Evolutionary conservation across 2,329 filamentous ascomycete genomes (phyloP).

Genomic region (Trichocomaceae sp.): DNA sequence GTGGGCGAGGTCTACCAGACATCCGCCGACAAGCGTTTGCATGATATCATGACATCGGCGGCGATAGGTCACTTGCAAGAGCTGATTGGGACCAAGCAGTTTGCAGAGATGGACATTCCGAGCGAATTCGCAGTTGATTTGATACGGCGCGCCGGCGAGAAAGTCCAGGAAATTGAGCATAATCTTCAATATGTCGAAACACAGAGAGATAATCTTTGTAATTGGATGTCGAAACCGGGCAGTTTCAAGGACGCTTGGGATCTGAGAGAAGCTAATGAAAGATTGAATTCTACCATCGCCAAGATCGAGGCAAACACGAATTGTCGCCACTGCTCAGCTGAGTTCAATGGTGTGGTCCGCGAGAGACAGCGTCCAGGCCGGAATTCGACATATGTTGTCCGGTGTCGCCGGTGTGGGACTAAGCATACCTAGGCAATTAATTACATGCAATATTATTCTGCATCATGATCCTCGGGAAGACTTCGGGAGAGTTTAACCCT

Average conservation of each 20-base stretch:
- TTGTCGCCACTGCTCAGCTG: not conserved
- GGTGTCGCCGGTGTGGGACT: not conserved
- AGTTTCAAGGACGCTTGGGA: not conserved
- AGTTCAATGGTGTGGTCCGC: not conserved
- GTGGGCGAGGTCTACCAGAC: not conserved
- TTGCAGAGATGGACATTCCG: not conserved
- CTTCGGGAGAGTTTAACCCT: too few relatives aligned
- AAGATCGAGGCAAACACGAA: not conserved
- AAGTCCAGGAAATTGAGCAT: not conserved
- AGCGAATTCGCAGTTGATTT: not conserved
- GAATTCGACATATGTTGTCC: not conserved
- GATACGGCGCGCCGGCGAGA: not conserved
- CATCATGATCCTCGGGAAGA: too few relatives aligned
- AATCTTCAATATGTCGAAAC: not conserved
- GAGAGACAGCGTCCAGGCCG: not conserved
- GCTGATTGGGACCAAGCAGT: not conserved
- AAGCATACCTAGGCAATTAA: too few relatives aligned
- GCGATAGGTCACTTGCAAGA: not conserved
- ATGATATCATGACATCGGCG: not conserved
- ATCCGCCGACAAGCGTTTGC: not conserved
- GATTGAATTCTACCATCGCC: not conserved
- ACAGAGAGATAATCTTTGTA: not conserved
- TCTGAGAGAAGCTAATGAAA: not conserved
- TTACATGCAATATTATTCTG: too few relatives aligned
- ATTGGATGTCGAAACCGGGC: not conserved